Evolutionary conservation across 2,329 filamentous ascomycete genomes (phyloP).

Genomic region (Sporothrix mexicana): DNA sequence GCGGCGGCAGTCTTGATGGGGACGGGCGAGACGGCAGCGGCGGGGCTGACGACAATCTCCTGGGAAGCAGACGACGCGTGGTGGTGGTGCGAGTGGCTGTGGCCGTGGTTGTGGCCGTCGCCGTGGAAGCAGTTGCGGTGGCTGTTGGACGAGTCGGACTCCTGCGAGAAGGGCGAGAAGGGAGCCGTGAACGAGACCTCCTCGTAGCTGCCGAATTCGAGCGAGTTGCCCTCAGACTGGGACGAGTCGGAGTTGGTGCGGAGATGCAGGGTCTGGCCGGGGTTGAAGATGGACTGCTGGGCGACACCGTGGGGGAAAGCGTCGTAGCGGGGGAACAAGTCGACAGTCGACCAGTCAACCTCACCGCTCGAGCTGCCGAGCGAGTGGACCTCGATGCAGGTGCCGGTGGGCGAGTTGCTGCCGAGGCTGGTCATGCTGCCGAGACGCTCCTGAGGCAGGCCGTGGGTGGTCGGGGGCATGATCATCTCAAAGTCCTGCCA

Average conservation of each 20-base stretch:
- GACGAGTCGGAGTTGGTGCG: slow-evolving; percentile 87
- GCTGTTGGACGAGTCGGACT: slow-evolving; percentile 68
- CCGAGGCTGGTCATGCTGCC: slow-evolving; percentile 52
- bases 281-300: slow-evolving; percentile 78
- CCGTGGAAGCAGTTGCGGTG: slow-evolving; percentile 68
- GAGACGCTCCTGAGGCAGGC: slow-evolving; percentile 41
- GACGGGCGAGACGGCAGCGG: slow-evolving; percentile 70
- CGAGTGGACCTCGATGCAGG: slow-evolving; percentile 85
- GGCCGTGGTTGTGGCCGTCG: slow-evolving; percentile 50
- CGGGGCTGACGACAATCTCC: slow-evolving; percentile 68
- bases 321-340: slow-evolving; percentile 75
- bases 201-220: slow-evolving; percentile 80
- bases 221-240: slow-evolving; percentile 69
- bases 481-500: slow-evolving; percentile 78
- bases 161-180: slow-evolving; percentile 80
- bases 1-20: slow-evolving; percentile 65
- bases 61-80: slow-evolving; percentile 46
- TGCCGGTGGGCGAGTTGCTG: slow-evolving; percentile 75
- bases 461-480: slow-evolving; percentile 36
- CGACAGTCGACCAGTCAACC: slow-evolving; percentile 73
- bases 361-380: slow-evolving; percentile 77
- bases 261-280: slow-evolving; percentile 86
- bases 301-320: slow-evolving; percentile 62
- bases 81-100: slow-evolving; percentile 58
- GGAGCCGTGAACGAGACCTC: slow-evolving; percentile 69